Percentiles rank a stretch among this genome's conserved stretches.
These are phyloP conservation scores for Apiotrichum gracile DNA, from an alignment of 1,284 basidiomycete species.

Conservation along the genomic window DNA sequence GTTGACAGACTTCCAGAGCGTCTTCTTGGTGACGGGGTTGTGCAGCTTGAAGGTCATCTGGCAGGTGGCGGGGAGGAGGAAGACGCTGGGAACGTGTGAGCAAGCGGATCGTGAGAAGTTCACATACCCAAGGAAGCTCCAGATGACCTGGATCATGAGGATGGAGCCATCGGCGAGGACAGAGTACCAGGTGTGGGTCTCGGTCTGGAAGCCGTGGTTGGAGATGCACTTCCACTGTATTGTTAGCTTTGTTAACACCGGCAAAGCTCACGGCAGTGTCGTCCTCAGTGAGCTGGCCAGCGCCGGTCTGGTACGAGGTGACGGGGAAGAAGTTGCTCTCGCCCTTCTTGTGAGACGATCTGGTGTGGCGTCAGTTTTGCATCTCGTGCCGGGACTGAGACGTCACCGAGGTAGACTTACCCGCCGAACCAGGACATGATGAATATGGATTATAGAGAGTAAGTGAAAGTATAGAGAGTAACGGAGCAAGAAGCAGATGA, in stretches of 20 bases:
- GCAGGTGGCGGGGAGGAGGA: conserved; percentile 63
- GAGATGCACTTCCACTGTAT: conserved; percentile 66
- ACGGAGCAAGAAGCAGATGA: too few species aligned
- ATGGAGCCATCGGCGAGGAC: conserved; percentile 75
- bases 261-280: conserved; percentile 39
- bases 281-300: conserved; percentile 33
- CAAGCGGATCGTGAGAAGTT: not conserved
- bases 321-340: conserved; percentile 66
- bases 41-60: conserved; percentile 92
- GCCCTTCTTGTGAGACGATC: not conserved
- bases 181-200: conserved; percentile 88
- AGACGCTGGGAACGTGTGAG: conserved; percentile 26
- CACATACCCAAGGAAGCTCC: conserved; percentile 86
- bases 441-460: too few species aligned
- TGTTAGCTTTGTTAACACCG: not conserved
- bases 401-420: not conserved
- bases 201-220: conserved; percentile 71
- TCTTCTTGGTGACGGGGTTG: conserved; percentile 71
- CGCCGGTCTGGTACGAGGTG: conserved; percentile 49
- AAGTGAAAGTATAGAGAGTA: too few species aligned
- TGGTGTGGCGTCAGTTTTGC: not conserved
- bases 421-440: conserved; percentile 16
- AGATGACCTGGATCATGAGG: conserved; percentile 88
- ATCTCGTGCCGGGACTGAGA: too few species aligned
- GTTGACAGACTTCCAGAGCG: conserved; percentile 83